phyloP scores from a whole-genome alignment of 306 rosid species.

The Inga leiocalycina region DNA sequence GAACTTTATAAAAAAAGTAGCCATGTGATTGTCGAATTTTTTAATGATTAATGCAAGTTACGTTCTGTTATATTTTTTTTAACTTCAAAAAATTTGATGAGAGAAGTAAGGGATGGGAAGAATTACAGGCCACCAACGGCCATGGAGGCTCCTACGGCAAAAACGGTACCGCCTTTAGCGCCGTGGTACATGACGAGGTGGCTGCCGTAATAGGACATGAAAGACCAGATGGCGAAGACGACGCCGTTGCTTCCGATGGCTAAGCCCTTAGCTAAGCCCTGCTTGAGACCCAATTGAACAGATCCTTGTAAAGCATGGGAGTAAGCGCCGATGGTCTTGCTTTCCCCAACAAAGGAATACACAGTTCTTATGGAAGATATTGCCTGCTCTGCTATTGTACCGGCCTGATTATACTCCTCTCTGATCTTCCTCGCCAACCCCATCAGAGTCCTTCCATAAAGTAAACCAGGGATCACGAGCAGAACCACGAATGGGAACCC shows the following conservation, averaged over 20 bases:
- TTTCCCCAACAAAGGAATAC: slow-evolving; percentile 70
- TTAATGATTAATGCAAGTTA: not conserved
- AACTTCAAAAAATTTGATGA: too few relatives aligned
- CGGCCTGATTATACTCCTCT: slow-evolving; percentile 64
- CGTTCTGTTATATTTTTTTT: not conserved
- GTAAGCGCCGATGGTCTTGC: slow-evolving; percentile 51
- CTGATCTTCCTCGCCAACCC: slow-evolving; percentile 59
- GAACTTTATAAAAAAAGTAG: not conserved
- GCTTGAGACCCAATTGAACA: slow-evolving; percentile 60
- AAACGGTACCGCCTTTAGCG: slow-evolving; percentile 74
- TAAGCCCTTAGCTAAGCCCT: slow-evolving; percentile 75
- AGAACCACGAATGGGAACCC: slow-evolving; percentile 67
- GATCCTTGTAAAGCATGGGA: slow-evolving; percentile 63
- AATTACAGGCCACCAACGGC: slow-evolving; percentile 81
- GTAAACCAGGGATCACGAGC: slow-evolving; percentile 67
- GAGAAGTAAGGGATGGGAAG: not conserved
- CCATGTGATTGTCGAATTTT: not conserved
- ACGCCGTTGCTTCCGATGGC: slow-evolving; percentile 81
- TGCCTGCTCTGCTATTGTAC: slow-evolving; percentile 64
- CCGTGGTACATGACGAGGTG: slow-evolving; percentile 75
- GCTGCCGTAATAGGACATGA: slow-evolving; percentile 73
- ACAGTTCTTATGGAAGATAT: slow-evolving; percentile 76
- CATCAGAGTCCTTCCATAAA: slow-evolving; percentile 68
- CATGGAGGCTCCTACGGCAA: slow-evolving; percentile 66
- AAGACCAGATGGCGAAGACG: slow-evolving; percentile 75